Conservation (phyloP, 345 rosid genomes). For the Linum lewisii region DNA sequence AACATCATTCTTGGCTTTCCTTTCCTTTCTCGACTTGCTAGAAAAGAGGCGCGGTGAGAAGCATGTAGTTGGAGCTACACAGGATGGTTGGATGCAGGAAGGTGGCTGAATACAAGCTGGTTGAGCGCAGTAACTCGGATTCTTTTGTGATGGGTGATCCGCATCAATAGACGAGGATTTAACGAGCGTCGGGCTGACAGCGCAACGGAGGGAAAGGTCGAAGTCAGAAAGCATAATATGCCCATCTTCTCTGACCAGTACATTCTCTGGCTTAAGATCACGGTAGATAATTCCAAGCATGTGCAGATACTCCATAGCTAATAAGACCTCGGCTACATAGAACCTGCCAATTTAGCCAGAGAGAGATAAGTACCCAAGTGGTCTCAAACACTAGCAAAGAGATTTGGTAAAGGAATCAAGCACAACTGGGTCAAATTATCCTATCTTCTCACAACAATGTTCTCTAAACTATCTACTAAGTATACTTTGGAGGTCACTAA, state of each 20-base stretch:
- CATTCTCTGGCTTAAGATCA: slow-evolving; percentile 3
- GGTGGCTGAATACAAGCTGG: neutral
- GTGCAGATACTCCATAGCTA: slow-evolving; percentile 5
- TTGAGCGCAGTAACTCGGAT: neutral
- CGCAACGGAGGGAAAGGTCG: slow-evolving; percentile 3
- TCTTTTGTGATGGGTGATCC: neutral
- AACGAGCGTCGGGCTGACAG: slow-evolving; percentile 2
- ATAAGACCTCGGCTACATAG: slow-evolving; percentile 1
- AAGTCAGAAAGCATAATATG: slow-evolving; percentile 3
- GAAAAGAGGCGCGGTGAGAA: slow-evolving; percentile 16
- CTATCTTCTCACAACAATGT: too few relatives aligned
- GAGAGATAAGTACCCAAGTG: too few relatives aligned
- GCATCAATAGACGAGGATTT: neutral
- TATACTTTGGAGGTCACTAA: too few relatives aligned
- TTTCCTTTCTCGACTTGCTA: slow-evolving; percentile 17
- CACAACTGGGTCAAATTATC: neutral
- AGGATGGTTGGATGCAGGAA: slow-evolving; percentile 17
- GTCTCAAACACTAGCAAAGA: too few relatives aligned
- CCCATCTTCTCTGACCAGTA: neutral
- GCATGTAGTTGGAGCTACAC: slow-evolving; percentile 20
- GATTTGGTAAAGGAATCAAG: neutral
- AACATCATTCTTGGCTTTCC: slow-evolving; percentile 17
- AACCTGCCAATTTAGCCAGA: neutral
- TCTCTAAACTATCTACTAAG: too few relatives aligned
- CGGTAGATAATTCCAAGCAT: slow-evolving; percentile 5